A percentile compares a stretch with the other conserved stretches of the same genome.
These are phyloP conservation scores for Blastocystis sp. DNA, from an alignment of 352 stramenopile species.

Conservation along the genomic window DNA sequence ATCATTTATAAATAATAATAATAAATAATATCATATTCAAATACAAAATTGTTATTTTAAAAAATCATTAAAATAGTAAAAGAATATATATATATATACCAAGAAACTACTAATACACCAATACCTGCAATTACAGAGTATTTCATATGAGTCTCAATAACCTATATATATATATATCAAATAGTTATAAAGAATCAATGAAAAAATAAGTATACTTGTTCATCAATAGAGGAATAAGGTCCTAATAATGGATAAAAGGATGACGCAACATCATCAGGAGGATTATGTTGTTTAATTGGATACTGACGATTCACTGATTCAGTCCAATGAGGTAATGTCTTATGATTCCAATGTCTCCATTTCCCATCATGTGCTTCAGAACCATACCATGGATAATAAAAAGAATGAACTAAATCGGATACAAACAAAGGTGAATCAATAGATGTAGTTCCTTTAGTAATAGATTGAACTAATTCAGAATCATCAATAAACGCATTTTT, in stretches of 20 bases:
- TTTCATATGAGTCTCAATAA: slow-evolving; percentile 42
- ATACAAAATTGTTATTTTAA: too few relatives aligned
- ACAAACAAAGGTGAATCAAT: too few relatives aligned
- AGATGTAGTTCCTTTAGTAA: too few relatives aligned
- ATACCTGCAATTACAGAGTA: slow-evolving; percentile 32
- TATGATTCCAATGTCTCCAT: slow-evolving; percentile 42
- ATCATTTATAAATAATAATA: neutral
- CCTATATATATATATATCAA: slow-evolving; percentile 15
- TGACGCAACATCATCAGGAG: slow-evolving; percentile 37
- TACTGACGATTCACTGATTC: slow-evolving; percentile 11
- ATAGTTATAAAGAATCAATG: slow-evolving; percentile 38
- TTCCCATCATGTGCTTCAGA: slow-evolving; percentile 25
- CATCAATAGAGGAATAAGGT: slow-evolving; percentile 38
- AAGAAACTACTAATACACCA: slow-evolving; percentile 39
- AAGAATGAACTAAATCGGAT: slow-evolving; percentile 37
- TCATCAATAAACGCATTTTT: too few relatives aligned
- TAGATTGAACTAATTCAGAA: too few relatives aligned
- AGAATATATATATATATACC: too few relatives aligned
- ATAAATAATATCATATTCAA: too few relatives aligned
- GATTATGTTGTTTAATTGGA: slow-evolving; percentile 34
- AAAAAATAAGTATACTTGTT: too few relatives aligned
- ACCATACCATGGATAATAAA: slow-evolving; percentile 43
- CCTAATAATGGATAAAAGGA: slow-evolving; percentile 38
- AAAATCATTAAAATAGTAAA: too few relatives aligned
- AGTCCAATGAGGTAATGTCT: slow-evolving; percentile 41